Evolutionary conservation across 169 alveolate genomes (phyloP).

Genomic region (Plasmodium gaboni): DNA sequence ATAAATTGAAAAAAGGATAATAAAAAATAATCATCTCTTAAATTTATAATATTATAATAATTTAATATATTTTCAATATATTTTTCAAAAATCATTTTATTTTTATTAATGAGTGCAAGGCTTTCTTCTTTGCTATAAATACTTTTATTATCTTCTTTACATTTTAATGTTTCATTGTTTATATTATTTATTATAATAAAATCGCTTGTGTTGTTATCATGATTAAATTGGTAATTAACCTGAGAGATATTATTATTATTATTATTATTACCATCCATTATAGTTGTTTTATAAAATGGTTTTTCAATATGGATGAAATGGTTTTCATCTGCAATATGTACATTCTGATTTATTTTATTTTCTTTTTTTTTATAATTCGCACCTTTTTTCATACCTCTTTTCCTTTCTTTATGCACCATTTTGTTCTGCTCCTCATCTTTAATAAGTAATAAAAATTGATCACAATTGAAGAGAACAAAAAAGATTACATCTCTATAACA

Average conservation of each 20-base stretch:
- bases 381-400: neutral
- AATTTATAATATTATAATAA: slow-evolving; percentile 33
- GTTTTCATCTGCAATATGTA: neutral
- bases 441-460: neutral
- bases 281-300: no score
- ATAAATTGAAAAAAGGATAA: slow-evolving; percentile 30
- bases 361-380: neutral
- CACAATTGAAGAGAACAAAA: slow-evolving; percentile 12
- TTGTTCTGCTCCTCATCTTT: neutral
- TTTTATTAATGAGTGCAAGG: neutral
- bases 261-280: no score
- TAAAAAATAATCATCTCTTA: slow-evolving; percentile 54
- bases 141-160: neutral
- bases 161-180: neutral
- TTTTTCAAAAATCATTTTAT: slow-evolving; percentile 10
- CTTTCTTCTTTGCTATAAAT: neutral
- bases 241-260: no score
- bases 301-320: no score
- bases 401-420: neutral
- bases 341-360: neutral
- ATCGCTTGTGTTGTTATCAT: neutral
- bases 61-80: slow-evolving; percentile 5
- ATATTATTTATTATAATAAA: neutral
- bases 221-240: no score
- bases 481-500: slow-evolving; percentile 18